These are phyloP conservation scores for Paramecium sonneborni DNA, from an alignment of 73 alveolate genomes.

Conservation along the genomic window DNA sequence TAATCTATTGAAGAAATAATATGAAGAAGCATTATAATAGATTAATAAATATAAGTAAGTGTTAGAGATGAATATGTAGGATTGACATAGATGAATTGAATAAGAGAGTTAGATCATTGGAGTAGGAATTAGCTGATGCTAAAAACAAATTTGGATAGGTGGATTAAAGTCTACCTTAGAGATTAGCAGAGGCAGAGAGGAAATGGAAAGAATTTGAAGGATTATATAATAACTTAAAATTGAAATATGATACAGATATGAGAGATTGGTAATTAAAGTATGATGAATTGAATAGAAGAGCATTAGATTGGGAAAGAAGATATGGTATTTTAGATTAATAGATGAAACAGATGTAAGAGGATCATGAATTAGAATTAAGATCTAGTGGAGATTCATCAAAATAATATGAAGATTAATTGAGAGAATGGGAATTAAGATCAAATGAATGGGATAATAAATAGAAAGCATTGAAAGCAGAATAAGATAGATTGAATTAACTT, in stretches of 20 bases:
- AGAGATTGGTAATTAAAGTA: not conserved
- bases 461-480: not conserved
- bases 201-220: not conserved
- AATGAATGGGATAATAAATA: not conserved
- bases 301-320: not conserved
- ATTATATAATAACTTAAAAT: not conserved
- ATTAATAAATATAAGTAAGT: not conserved
- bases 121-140: not conserved
- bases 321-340: not conserved
- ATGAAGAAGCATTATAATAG: constrained; percentile 16
- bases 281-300: not conserved
- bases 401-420: not conserved
- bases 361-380: not conserved
- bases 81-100: not conserved
- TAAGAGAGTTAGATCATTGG: not conserved
- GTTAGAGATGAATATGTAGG: not conserved
- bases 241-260: not conserved
- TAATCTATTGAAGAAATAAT: not conserved
- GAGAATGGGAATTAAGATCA: not conserved
- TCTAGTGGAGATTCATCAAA: not conserved
- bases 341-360: not conserved
- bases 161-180: not conserved
- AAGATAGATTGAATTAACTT: not conserved
- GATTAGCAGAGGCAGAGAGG: not conserved
- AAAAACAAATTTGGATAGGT: not conserved